These are phyloP conservation scores for Teratosphaeria pseudoeucalypti DNA, from an alignment of 2,329 filamentous ascomycete genomes.

Conservation along the genomic window DNA sequence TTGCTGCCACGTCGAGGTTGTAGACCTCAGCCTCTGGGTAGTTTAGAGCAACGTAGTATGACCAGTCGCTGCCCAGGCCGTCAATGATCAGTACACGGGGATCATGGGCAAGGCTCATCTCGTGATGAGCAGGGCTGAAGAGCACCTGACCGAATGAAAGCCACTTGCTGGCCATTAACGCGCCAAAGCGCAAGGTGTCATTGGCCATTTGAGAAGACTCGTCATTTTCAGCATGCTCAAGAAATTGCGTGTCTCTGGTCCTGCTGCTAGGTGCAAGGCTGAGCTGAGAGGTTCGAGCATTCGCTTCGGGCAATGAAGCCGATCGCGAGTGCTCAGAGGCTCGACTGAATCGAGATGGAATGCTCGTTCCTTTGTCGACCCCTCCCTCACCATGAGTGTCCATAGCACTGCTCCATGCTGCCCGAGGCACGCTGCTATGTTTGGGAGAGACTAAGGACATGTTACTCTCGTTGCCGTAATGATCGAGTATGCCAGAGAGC, in stretches of 20 bases:
- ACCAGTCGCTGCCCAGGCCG: conserved; percentile 83
- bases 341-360: conserved; percentile 17
- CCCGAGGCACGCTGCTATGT: conserved; percentile 4
- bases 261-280: conserved; percentile 11
- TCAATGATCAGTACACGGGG: conserved; percentile 66
- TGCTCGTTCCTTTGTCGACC: conserved; percentile 8
- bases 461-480: conserved; percentile 36
- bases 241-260: conserved; percentile 49
- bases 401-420: conserved; percentile 2
- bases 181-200: conserved; percentile 70
- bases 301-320: conserved; percentile 19
- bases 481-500: conserved; percentile 43
- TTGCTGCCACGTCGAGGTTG: conserved; percentile 45
- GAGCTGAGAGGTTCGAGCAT: conserved; percentile 10
- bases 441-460: conserved; percentile 21
- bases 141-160: conserved; percentile 74
- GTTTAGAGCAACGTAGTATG: conserved; percentile 72
- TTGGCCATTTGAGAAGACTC: conserved; percentile 24
- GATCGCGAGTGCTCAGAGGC: conserved; percentile 19
- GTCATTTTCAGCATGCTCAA: conserved; percentile 27
- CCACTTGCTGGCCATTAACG: conserved; percentile 81
- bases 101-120: conserved; percentile 50
- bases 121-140: conserved; percentile 68
- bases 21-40: conserved; percentile 67
- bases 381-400: conserved; percentile 3